phyloP scores from a whole-genome alignment of 495 filamentous ascomycete genomes.

The Geopyxis carbonaria region DNA sequence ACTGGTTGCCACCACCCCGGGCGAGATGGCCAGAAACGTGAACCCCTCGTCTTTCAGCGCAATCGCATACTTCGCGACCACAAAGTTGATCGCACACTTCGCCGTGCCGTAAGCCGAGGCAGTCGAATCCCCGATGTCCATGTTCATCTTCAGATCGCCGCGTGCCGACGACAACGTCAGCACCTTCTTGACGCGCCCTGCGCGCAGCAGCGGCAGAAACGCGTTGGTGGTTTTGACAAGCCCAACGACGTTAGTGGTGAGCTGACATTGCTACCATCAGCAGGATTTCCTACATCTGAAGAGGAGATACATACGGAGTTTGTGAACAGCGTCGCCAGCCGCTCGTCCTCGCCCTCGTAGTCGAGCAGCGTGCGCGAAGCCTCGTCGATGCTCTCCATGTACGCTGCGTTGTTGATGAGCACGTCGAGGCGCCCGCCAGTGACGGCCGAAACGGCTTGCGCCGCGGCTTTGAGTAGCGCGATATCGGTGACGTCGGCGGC shows the following conservation, averaged over 20 bases:
- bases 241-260: constrained; percentile 32
- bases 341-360: not conserved
- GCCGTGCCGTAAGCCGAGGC: constrained; percentile 26
- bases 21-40: constrained; percentile 25
- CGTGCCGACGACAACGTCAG: constrained; percentile 35
- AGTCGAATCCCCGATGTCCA: constrained; percentile 22
- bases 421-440: constrained; percentile 33
- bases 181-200: constrained; percentile 38
- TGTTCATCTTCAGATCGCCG: constrained; percentile 32
- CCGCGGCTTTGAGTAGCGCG: constrained; percentile 30
- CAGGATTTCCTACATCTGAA: no score
- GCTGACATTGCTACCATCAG: no score
- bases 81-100: constrained; percentile 33
- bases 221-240: constrained; percentile 36
- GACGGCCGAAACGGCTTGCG: constrained; percentile 23
- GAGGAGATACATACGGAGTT: no score
- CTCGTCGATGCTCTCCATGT: no score
- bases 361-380: constrained; percentile 7
- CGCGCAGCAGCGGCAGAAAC: constrained; percentile 37
- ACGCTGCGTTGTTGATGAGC: constrained; percentile 36
- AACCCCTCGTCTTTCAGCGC: constrained; percentile 26
- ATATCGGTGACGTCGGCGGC: constrained; percentile 32
- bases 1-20: no score
- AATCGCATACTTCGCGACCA: constrained; percentile 29
- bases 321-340: no score